A percentile compares a stretch with the other conserved stretches of the same genome.
phyloP scores from a whole-genome alignment of 2,329 filamentous ascomycete species.

The Shiraia sp. region DNA sequence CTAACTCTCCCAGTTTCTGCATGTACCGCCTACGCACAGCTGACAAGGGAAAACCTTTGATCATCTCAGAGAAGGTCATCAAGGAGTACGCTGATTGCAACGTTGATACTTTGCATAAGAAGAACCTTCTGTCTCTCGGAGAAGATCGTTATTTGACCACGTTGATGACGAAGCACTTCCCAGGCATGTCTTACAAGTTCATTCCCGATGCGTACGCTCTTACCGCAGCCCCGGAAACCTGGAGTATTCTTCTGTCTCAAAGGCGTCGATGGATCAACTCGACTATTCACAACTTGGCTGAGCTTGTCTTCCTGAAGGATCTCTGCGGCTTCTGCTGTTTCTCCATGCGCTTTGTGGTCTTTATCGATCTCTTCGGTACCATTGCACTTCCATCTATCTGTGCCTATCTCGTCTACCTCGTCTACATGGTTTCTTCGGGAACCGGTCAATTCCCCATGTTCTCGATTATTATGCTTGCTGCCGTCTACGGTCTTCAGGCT shows the following conservation, averaged over 20 bases:
- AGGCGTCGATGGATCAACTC: slow-evolving; percentile 99
- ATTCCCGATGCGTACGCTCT: slow-evolving; percentile 89
- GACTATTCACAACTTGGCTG: slow-evolving; percentile 92
- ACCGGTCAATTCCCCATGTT: slow-evolving; percentile 80
- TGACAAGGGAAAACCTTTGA: slow-evolving; percentile 90
- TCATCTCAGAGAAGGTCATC: slow-evolving; percentile 88
- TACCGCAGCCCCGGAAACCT: slow-evolving; percentile 91
- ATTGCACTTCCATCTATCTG: slow-evolving; percentile 89
- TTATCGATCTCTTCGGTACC: slow-evolving; percentile 91
- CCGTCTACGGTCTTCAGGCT: slow-evolving; percentile 92
- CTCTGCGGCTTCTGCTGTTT: slow-evolving; percentile 99
- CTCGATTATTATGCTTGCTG: slow-evolving; percentile 85
- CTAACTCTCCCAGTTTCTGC: slow-evolving; percentile 72
- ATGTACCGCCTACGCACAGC: slow-evolving; percentile 97
- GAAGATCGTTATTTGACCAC: slow-evolving; percentile 98
- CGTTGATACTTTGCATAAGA: slow-evolving; percentile 91
- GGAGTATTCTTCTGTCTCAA: slow-evolving; percentile 94
- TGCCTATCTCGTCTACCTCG: slow-evolving; percentile 82
- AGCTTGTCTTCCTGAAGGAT: slow-evolving; percentile 86
- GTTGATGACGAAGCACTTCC: slow-evolving; percentile 97
- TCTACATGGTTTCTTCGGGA: slow-evolving; percentile 73
- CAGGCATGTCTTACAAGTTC: slow-evolving; percentile 94
- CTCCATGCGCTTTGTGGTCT: slow-evolving; percentile 95
- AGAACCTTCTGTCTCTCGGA: slow-evolving; percentile 90
- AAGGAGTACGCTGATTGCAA: slow-evolving; percentile 85